A percentile compares a stretch with the other conserved stretches of the same genome.
Conservation (phyloP, 495 filamentous ascomycete species). For the Aspergillus diversus region DNA sequence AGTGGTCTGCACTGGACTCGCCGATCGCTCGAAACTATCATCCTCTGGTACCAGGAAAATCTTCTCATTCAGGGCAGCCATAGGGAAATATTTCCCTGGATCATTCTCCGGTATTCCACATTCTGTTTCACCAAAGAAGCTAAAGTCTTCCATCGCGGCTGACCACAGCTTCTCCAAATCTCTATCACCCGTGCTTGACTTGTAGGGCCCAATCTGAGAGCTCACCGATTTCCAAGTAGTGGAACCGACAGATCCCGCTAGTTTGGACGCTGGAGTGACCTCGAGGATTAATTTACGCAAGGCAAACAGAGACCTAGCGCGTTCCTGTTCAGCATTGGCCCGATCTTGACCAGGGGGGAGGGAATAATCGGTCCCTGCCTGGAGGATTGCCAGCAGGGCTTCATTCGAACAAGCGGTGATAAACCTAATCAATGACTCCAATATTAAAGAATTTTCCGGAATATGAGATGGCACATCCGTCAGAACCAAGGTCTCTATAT, state of each 20-base stretch:
- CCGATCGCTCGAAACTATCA: slow-evolving; percentile 25
- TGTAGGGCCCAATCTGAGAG: slow-evolving; percentile 41
- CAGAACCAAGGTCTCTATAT: slow-evolving; percentile 58
- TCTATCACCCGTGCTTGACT: slow-evolving; percentile 63
- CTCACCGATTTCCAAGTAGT: slow-evolving; percentile 45
- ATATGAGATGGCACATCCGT: slow-evolving; percentile 63
- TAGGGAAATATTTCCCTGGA: slow-evolving; percentile 46
- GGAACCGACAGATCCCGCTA: slow-evolving; percentile 18
- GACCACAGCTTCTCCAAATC: slow-evolving; percentile 66
- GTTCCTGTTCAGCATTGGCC: slow-evolving; percentile 44
- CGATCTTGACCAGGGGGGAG: slow-evolving; percentile 52
- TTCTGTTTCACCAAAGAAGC: slow-evolving; percentile 67
- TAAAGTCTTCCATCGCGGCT: slow-evolving; percentile 62
- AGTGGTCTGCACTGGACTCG: background rate
- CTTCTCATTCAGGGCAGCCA: slow-evolving; percentile 50
- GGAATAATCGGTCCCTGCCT: slow-evolving; percentile 55
- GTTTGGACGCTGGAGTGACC: slow-evolving; percentile 45
- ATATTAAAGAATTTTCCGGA: slow-evolving; percentile 42
- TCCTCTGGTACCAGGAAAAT: slow-evolving; percentile 42
- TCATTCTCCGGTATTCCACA: slow-evolving; percentile 55
- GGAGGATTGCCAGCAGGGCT: slow-evolving; percentile 55
- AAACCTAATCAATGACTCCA: slow-evolving; percentile 56
- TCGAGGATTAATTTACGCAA: slow-evolving; percentile 62
- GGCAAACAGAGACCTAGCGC: slow-evolving; percentile 54
- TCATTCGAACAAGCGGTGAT: slow-evolving; percentile 65